Base-by-base conservation (phyloP, 2,329 filamentous ascomycete species). In the Zopfia rhizophila region DNA sequence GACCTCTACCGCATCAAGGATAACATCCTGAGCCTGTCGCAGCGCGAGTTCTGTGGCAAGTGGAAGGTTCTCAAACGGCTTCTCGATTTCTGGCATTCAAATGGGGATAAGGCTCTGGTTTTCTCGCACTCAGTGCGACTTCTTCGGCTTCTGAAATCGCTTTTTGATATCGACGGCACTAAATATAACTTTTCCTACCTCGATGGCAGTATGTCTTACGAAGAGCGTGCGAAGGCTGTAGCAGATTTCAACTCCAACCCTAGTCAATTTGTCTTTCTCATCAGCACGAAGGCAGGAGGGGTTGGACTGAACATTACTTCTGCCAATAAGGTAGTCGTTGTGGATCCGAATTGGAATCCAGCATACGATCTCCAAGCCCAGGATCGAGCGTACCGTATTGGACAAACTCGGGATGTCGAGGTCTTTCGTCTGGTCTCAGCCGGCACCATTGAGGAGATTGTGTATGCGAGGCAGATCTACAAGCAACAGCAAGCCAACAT, bases 401-500 rank as follows among this genome's bases (percentile, higher is more conserved):
- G 94, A 0, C 94, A 99, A 72, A 85, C 84, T 0, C 82, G 94
- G 14, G 91, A 97, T 63, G 94, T 99, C 0, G 94, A 99, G 66
- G 93, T 97, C 1, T 97, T 96, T 68, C 86, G 94, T 3, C 82
- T 99, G 1, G 85, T 99, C 13, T 93, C 89, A 2, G 86, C 90
- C 1, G 94, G 94, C 1, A 97, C 94, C 0, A 91, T 99, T 12
- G 94, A 99, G 66, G 94, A 99, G 70, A 94, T 97, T 41, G 91
- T 97, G 6, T 99, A 99, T 62, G 94, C 93, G 0, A 83, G 94
- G 5, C 94, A 99, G 63, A 94, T 99, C 27, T 99, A 99, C 80
- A 99, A 99, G 71, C 94, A 99, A 66, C 94, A 99, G 64, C 94
- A 97, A 74, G 93, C 94, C 18, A 97, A 97, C 63, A 97, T 99